Base-by-base conservation (phyloP, 106 monocot species). In the Dioscorea dumetorum region DNA sequence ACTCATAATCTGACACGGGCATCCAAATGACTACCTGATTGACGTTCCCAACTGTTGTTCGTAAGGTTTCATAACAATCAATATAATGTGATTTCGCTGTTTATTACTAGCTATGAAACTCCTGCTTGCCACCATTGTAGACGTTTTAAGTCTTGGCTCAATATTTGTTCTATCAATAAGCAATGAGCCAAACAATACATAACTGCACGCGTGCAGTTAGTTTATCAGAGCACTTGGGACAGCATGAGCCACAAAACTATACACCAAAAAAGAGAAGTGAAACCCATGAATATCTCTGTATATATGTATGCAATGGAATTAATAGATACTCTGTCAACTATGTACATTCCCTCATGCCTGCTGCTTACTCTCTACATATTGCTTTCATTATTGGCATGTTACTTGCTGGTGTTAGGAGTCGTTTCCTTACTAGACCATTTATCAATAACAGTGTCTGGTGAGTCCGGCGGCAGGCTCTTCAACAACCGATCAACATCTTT, bases 361-460 rank as follows among this genome's bases (percentile, higher is more conserved):
- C 9, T 8, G 4, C 22, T 22, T 23, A 60, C 21, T 60, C 12
- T 23, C 22, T 23, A 60, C 60, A 60, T 22, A 22, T 23, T 12
- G 22, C 22, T 23, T 60, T 8, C 54, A 56, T 5, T 19, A 56
- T 4, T 56, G 15, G 13, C 1, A 22, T 33, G 12, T 61, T 69
- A 76, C 7, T 21, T 28, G 22, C 70, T 77, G 33, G 64, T 49
- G 63, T 50, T 65, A n/a, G 76, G 31, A 3, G 76, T 77, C 0
- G 70, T 70, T 14, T 5, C 48, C 15, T 8, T 64, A 58, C 76
- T 70, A 12, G 12, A 15, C 76, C 76, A 77, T 49, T 24, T 48
- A 14, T 22, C 63, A 0, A 49, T 70, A 2, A 79, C 78, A n/a
- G 78, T 56, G 57, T 73, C 62, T 2, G 73, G 73, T 1, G 78